Evolutionary conservation across 176 grass and related monocot species (phyloP).

Genomic region (Urochloa ruziziensis): DNA sequence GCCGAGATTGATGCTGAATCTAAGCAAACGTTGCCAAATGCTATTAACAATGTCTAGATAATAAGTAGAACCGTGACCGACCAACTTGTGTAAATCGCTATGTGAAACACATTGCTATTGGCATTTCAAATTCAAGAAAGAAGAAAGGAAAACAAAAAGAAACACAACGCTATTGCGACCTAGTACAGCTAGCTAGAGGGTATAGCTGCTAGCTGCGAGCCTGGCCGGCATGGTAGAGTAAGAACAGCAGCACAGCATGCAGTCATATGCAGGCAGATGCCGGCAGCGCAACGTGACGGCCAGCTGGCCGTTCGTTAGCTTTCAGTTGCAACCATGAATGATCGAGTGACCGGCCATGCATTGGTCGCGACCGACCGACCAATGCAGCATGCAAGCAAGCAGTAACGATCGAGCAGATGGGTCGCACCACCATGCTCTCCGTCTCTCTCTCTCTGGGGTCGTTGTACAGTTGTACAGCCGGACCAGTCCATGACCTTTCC

Average conservation of each 20-base stretch:
- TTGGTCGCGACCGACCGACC: not conserved
- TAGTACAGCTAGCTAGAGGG: not conserved
- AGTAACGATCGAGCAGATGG: not conserved
- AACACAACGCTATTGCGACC: not conserved
- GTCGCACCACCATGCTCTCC: not conserved
- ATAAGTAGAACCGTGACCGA: not conserved
- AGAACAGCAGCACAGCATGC: not conserved
- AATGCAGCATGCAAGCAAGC: not conserved
- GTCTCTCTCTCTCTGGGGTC: not conserved
- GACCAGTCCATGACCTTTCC: not conserved
- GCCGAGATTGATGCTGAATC: not conserved
- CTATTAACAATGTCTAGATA: no score
- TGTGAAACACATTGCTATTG: not conserved
- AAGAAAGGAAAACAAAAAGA: not conserved
- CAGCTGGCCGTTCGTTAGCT: slow-evolving; percentile 42
- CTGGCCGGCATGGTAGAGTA: not conserved
- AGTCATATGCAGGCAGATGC: not conserved
- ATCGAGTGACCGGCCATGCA: not conserved
- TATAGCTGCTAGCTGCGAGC: not conserved
- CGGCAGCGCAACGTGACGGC: slow-evolving; percentile 43
- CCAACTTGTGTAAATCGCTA: not conserved
- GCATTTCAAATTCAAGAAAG: not conserved
- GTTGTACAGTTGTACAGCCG: not conserved
- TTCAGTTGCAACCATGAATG: slow-evolving; percentile 11
- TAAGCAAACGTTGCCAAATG: not conserved